A percentile compares a stretch with the other conserved stretches of the same genome.
phyloP scores from a whole-genome alignment of 805 yeast genomes.

The Pachysolen tannophilus region DNA sequence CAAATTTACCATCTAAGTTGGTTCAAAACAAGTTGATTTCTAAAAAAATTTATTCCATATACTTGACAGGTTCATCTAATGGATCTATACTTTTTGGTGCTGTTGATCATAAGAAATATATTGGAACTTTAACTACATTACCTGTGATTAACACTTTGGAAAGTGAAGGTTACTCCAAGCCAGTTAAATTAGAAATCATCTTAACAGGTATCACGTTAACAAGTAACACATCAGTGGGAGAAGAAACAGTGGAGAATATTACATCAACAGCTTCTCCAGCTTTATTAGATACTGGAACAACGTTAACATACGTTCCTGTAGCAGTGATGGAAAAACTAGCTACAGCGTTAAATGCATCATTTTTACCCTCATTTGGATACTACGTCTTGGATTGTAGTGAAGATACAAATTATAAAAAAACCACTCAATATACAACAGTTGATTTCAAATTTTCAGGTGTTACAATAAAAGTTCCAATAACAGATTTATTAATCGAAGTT shows the following conservation, averaged over 20 bases:
- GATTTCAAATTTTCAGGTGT: constrained; percentile 53
- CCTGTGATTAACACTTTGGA: constrained; percentile 40
- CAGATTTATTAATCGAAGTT: constrained; percentile 16
- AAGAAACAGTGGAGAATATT: too few relatives aligned
- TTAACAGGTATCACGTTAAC: constrained; percentile 29
- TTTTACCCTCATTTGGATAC: constrained; percentile 30
- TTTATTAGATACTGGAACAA: constrained; percentile 52
- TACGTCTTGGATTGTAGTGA: constrained; percentile 38
- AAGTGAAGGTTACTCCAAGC: constrained; percentile 23
- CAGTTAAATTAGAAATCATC: constrained; percentile 43
- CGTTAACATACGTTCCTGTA: constrained; percentile 38
- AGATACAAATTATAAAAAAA: too few relatives aligned
- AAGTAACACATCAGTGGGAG: constrained; percentile 13
- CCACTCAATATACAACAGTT: too few relatives aligned
- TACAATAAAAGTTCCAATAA: constrained; percentile 42
- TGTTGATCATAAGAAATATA: constrained; percentile 54
- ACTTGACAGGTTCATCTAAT: constrained; percentile 33
- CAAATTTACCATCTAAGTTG: constrained; percentile 60
- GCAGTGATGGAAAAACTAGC: constrained; percentile 18
- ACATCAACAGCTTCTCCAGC: constrained; percentile 27
- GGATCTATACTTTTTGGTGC: constrained; percentile 72
- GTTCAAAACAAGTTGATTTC: constrained; percentile 48
- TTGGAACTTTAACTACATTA: constrained; percentile 40
- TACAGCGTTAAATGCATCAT: constrained; percentile 31
- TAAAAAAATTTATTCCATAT: constrained; percentile 54